phyloP scores from a whole-genome alignment of 495 filamentous ascomycete genomes.

The Tuber melanosporum region DNA sequence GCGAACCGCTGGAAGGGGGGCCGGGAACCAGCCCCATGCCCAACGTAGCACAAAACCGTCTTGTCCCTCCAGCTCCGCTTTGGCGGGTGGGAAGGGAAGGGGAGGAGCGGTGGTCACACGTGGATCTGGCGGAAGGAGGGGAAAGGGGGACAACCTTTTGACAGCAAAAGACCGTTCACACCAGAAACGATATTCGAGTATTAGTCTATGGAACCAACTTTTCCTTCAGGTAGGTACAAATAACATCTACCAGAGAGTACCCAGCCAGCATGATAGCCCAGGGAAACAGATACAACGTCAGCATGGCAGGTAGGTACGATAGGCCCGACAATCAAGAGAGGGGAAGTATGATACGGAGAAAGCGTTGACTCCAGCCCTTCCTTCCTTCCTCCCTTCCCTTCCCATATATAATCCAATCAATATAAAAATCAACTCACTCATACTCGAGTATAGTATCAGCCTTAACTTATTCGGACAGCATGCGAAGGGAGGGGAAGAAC shows the following conservation, averaged over 20 bases:
- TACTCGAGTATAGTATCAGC: background rate
- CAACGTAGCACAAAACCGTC: background rate
- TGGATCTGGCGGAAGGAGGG: background rate
- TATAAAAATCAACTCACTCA: background rate
- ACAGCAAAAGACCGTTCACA: background rate
- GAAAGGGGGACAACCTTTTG: background rate
- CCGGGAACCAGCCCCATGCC: background rate
- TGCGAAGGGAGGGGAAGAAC: background rate
- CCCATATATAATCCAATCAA: background rate
- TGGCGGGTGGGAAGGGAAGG: background rate
- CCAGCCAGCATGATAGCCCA: background rate
- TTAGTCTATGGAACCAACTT: background rate
- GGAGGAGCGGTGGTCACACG: background rate
- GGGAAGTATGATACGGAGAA: background rate
- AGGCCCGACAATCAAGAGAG: background rate
- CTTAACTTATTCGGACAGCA: background rate
- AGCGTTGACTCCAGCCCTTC: background rate
- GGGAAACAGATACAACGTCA: background rate
- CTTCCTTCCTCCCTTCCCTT: background rate
- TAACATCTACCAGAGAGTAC: background rate
- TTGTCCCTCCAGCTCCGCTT: background rate
- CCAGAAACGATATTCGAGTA: background rate
- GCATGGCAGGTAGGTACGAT: background rate
- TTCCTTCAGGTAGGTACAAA: background rate
- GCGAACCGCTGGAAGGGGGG: background rate